Base-by-base conservation (phyloP, 345 rosid genomes). In the Brassica rapa region DNA sequence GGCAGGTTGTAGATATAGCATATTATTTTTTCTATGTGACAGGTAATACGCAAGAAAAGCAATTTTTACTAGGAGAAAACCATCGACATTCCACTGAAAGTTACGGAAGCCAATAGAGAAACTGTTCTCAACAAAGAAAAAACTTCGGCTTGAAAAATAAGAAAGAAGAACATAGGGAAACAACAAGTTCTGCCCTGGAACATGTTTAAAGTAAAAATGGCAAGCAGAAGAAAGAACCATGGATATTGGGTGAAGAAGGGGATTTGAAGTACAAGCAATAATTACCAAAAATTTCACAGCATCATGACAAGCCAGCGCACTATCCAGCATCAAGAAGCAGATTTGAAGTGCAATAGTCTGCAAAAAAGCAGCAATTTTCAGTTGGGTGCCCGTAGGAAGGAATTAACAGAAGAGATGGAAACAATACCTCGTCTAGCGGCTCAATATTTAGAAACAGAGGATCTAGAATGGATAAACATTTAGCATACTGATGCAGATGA, bases 261-360 rank as follows among this genome's bases (percentile, higher is more conserved):
- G 56, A 51, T 49, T 35, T 10, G 46, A 74, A 55, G 32, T 39
- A 39, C 7, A 51, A 25, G 21, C 74, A 72, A 75, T 67, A 86
- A 96, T 87, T 87, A 96, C 99, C 79, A 85, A 89, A 78, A 92
- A 86, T 83, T 85, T 91, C 66, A 90, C 87, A 39, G 93, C 92
- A 73, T 96, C 92, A 76, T 71, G 86, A 83, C 96, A 88, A 73
- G 98, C 98, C 79, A 93, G 87, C 9, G 87, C 86, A 84, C 83
- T 88, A 81, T 96, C 99, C 83, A 96, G 87, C 78, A 93, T 71
- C 87, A 96, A 76, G 62, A 91, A 90, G 77, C 98, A 90, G 67
- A 93, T 87, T 82, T 87, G 95, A 85, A 89, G 96, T 24, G 97
- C 98, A 15, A 85, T 86, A 70, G 88, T 85, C 98, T 93, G 94